These are phyloP conservation scores for Coemansia sp. DNA, from an alignment of 192 early-diverging fungal species.

Conservation along the genomic window DNA sequence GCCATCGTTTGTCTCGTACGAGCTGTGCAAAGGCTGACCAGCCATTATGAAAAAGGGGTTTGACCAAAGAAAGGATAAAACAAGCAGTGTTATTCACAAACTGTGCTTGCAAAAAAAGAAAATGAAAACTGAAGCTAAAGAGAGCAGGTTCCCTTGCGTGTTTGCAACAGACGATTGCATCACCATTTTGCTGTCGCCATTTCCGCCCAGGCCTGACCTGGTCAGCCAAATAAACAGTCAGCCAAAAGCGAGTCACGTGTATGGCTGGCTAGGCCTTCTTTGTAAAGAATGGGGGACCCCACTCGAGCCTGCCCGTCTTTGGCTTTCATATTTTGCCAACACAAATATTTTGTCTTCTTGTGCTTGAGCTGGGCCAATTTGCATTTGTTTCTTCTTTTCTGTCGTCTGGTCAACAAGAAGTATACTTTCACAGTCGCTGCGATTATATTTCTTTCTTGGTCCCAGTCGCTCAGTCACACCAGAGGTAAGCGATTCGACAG, in stretches of 20 bases:
- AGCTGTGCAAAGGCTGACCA: background rate
- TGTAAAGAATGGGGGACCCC: conserved; percentile 5
- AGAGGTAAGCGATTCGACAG: conserved; percentile 9
- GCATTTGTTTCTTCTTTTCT: conserved; percentile 6
- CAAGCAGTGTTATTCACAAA: background rate
- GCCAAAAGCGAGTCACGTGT: background rate
- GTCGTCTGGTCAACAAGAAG: background rate
- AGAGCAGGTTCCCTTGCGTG: background rate
- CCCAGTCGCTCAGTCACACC: background rate
- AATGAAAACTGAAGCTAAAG: background rate
- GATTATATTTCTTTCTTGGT: background rate
- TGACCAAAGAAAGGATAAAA: background rate
- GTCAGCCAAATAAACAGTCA: background rate
- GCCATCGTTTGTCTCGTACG: conserved; percentile 10
- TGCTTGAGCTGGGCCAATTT: conserved; percentile 1
- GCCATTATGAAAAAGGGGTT: conserved; percentile 5
- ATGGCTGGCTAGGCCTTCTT: background rate
- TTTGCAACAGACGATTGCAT: background rate
- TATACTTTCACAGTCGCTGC: background rate
- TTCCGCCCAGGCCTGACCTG: background rate
- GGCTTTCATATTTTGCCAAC: background rate
- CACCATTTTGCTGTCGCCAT: background rate
- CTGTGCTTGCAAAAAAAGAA: background rate
- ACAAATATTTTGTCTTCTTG: conserved; percentile 1
- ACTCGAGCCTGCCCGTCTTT: background rate